phyloP scores from a whole-genome alignment of 176 grass and related monocot genomes.

The Carex scoparia region DNA sequence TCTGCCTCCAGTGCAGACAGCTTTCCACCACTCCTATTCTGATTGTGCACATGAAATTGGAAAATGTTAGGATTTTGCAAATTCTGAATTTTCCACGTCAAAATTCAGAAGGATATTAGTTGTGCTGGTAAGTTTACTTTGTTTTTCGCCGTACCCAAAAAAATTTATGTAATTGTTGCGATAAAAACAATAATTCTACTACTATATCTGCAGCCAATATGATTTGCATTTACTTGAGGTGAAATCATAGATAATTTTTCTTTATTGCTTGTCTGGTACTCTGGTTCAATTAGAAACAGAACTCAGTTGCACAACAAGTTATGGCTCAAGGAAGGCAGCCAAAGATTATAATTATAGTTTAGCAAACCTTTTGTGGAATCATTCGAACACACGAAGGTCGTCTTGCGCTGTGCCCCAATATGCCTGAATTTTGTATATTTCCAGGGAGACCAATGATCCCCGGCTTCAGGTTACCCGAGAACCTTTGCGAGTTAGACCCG shows the following conservation, averaged over 20 bases:
- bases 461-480: constrained; percentile 59
- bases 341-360: not conserved
- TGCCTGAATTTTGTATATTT: constrained; percentile 50
- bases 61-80: not conserved
- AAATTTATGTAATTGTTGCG: not conserved
- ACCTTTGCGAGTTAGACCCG: constrained; percentile 51
- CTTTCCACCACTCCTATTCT: not conserved
- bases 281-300: not conserved
- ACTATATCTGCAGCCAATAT: not conserved
- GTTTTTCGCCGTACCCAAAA: not conserved
- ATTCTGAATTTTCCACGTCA: not conserved
- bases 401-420: constrained; percentile 36
- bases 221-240: not conserved
- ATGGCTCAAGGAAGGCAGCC: not conserved
- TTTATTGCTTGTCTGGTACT: not conserved
- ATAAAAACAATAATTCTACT: not conserved
- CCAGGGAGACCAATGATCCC: constrained; percentile 55
- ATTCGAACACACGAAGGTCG: constrained; percentile 11
- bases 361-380: constrained; percentile 11
- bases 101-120: not conserved
- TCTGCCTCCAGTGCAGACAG: constrained; percentile 39
- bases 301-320: not conserved
- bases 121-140: not conserved
- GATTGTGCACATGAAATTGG: not conserved
- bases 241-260: not conserved